Percentiles rank a stretch among this genome's conserved stretches.
Conservation (phyloP, 257 asterid species). For the Ocimum tenuiflorum region DNA sequence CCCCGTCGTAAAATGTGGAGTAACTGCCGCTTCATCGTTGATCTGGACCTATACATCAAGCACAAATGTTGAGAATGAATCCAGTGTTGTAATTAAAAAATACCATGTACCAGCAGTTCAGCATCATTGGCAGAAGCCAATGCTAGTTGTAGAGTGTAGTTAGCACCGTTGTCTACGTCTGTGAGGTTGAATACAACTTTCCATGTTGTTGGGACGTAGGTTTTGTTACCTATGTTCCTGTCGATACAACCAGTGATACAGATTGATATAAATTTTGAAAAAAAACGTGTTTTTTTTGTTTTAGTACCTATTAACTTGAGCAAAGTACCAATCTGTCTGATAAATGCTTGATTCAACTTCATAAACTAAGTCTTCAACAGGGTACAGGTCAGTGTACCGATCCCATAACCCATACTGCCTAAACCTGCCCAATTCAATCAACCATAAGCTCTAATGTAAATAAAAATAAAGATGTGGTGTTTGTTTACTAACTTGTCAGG, state of each 20-base stretch:
- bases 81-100: too few relatives aligned
- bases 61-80: not conserved
- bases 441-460: not conserved
- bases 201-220: conserved; percentile 74
- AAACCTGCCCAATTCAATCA: conserved; percentile 29
- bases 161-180: conserved; percentile 22
- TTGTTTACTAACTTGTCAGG: conserved; percentile 38
- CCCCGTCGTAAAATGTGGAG: conserved; percentile 44
- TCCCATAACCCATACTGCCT: conserved; percentile 96
- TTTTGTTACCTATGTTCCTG: conserved; percentile 53
- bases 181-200: conserved; percentile 44
- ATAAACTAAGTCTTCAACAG: conserved; percentile 56
- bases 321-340: conserved; percentile 71
- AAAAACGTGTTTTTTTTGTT: not conserved
- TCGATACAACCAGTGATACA: not conserved
- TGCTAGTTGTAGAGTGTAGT: conserved; percentile 62
- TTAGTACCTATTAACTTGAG: conserved; percentile 67
- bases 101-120: conserved; percentile 46
- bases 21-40: conserved; percentile 24
- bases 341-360: conserved; percentile 38
- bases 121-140: conserved; percentile 70
- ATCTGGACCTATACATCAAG: conserved; percentile 36
- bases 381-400: conserved; percentile 66
- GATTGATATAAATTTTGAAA: not conserved
- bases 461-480: not conserved